Base-by-base conservation (phyloP, 768 basidiomycete species). In the Mycena albidolilacea region DNA sequence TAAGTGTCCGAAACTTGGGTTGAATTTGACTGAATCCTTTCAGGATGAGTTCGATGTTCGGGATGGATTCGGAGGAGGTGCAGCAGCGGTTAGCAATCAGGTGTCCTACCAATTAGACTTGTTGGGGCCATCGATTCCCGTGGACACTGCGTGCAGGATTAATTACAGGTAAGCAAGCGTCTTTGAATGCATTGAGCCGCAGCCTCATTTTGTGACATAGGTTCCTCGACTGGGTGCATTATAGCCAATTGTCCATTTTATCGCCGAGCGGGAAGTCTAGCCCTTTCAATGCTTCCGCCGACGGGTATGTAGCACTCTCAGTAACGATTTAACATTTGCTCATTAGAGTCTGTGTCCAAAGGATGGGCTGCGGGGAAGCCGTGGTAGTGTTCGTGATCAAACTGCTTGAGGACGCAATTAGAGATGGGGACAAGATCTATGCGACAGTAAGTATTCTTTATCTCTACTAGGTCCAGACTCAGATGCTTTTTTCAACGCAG, bases 141-240 rank as follows among this genome's bases (percentile, higher is more conserved):
- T 85, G 0, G 88, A 90, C 71, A 88, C 86, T 0, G 87, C 87
- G 0, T 89, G 89, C 73, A 88, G 86, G 64, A 64, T 85, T 19
- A 85, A 87, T 74, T 79, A 81, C 54, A 76, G 85, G 87, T 84
- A 63, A 66, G 77, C 57, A 46, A 62, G 30, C 39, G 48, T 30
- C 60, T 55, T 12, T 7, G 50, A 52, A 62, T 35, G 59, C 19
- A 37, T 37, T 30, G 10, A 70, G n/a, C 12, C 30, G 35, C 30
- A 30, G 30, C 39, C 12, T 21, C 44, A 59, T 7, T 71, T 35
- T 30, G 30, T 30, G 67, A 5, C 12, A 65, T 57, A 84, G 83
- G 44, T 78, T 84, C 64, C 55, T 79, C 43, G 83, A 86, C 52
- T 85, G 80, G 79, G 72, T 83, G n/a, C 69, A 64, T 10, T 88